Percentiles rank a stretch among this genome's conserved stretches.
Conservation (phyloP, 495 filamentous ascomycete species). For the Filosporella fistucella region DNA sequence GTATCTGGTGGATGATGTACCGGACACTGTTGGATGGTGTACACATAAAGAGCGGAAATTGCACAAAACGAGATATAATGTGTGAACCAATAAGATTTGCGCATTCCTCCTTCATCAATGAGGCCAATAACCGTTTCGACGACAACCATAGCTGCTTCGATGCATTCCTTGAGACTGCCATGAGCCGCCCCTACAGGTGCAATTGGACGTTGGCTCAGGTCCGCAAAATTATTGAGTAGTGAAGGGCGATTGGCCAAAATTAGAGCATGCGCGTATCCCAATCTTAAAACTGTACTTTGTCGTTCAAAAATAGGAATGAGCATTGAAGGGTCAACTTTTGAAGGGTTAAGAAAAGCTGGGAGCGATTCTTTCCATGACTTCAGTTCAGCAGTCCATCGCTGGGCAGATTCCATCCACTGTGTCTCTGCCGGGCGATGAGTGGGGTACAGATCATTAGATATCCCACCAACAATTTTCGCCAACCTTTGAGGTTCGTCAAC, state of each 20-base stretch:
- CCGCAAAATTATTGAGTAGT: background rate
- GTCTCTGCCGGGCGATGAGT: conserved; percentile 44
- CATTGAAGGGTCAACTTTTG: no score
- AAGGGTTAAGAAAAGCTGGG: no score
- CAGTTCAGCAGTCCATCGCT: no score
- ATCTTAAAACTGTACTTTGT: conserved; percentile 48
- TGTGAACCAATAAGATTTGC: conserved; percentile 33
- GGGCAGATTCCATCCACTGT: no score
- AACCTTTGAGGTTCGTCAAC: conserved; percentile 26
- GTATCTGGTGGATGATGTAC: no score
- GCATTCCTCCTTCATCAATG: conserved; percentile 29
- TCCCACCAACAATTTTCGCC: conserved; percentile 31
- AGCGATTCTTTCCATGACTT: no score
- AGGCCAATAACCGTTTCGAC: conserved; percentile 21
- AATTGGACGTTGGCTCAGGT: no score
- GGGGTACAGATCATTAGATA: conserved; percentile 45
- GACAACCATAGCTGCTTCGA: no score
- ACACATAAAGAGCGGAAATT: conserved; percentile 49
- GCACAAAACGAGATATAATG: conserved; percentile 51
- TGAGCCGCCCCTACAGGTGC: no score
- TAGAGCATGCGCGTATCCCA: conserved; percentile 48
- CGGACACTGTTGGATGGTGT: conserved; percentile 51
- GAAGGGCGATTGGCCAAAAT: conserved; percentile 45
- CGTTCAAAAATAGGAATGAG: conserved; percentile 47
- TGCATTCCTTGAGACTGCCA: no score